Evolutionary conservation across 176 grass and related monocot species (phyloP), one percentile per base, ranked within the genome.

Genomic region (Carex parvula): DNA sequence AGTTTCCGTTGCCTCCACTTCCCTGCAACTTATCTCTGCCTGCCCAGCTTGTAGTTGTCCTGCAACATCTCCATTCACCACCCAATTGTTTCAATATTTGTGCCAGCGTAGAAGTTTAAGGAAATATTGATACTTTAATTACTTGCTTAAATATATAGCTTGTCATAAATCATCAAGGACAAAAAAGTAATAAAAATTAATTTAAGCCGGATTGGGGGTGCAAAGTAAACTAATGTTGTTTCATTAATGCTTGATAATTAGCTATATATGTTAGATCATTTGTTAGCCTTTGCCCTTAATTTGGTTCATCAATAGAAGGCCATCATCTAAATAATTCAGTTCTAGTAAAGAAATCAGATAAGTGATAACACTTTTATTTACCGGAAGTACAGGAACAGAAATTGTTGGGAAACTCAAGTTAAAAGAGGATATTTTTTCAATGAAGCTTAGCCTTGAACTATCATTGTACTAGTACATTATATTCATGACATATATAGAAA

Each of bases 31-130:
- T 48, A 74, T 60, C 66, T 17, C 53, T 67, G 73, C 80, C 73
- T 85, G 79, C 18, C 56, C 84, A 42, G 35, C 35, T 83, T 88
- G 81, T 41, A 52, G 35, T 82, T 83, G 83, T 61, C 78, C 88
- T 86, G 88, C 77, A 41, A 30, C 56, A 32, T 56, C 15, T 57
- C 57, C 65, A 83, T 37, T 73, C 50, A 41, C 42, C 76, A 24
- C 37, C 61, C 81, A 64, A 88, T 66, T 79, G 39, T 37, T 46
- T 63, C 83, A 70, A 32, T 17, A 52, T 16, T 81, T 56, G 10
- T 76, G 24, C 14, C 50, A 77, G 29, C 12, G 56, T 16, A 50
- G 42, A 35, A 35, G 64, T 35, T 67, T 15, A 39, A 68, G 32
- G 15, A 37, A 29, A 68, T 0, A 68, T 77, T 54, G 5, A 77